phyloP scores from a whole-genome alignment of 441 rosid species.

The Eutrema salsugineum region DNA sequence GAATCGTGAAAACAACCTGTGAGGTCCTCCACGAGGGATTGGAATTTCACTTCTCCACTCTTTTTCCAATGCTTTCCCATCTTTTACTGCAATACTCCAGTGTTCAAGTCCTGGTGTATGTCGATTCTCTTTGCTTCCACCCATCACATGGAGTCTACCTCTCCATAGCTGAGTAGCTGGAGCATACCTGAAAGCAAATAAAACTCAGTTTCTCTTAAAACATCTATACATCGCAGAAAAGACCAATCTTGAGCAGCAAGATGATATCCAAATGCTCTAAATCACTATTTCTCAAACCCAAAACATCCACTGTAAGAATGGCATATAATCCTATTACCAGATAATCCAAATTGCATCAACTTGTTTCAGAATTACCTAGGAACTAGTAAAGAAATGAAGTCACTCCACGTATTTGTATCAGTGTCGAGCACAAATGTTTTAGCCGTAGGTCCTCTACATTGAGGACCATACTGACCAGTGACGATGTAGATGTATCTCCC shows the following conservation, averaged over 20 bases:
- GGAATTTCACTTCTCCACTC: conserved; percentile 90
- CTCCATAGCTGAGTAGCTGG: conserved; percentile 96
- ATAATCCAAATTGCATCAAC: background rate
- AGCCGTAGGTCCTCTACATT: conserved; percentile 90
- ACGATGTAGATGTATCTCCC: conserved; percentile 85
- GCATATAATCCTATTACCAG: background rate
- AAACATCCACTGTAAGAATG: background rate
- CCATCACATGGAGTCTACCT: conserved; percentile 99
- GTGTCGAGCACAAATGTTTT: conserved; percentile 81
- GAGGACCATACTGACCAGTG: conserved; percentile 93
- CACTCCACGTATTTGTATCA: conserved; percentile 69
- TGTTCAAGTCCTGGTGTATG: conserved; percentile 84
- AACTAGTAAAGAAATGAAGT: conserved; percentile 66
- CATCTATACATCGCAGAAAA: background rate
- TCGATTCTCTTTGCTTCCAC: conserved; percentile 94
- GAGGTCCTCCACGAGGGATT: conserved; percentile 96
- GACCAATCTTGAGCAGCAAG: background rate
- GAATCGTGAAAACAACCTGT: conserved; percentile 44
- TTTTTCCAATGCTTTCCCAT: conserved; percentile 71
- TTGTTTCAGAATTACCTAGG: conserved; percentile 57
- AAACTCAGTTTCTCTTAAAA: background rate
- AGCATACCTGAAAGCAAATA: conserved; percentile 59
- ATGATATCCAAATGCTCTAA: background rate
- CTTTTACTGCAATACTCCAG: conserved; percentile 88
- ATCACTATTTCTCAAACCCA: background rate